Percentiles rank a stretch among this genome's conserved stretches.
These are phyloP conservation scores for Phytophthora niederhauseri DNA, from an alignment of 352 stramenopile species.

Conservation along the genomic window DNA sequence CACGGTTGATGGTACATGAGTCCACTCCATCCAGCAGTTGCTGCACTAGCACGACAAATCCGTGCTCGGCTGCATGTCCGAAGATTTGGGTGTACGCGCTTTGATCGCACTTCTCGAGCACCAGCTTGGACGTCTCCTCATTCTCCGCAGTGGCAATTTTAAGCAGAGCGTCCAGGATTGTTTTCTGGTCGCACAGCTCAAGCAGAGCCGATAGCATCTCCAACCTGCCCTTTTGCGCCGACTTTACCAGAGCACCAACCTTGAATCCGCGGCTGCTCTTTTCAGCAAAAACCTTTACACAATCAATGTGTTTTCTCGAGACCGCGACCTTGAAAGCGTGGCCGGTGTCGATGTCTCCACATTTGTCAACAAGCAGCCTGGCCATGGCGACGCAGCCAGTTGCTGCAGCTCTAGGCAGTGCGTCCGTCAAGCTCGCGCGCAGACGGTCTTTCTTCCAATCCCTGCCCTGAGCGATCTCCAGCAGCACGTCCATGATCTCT, in stretches of 20 bases:
- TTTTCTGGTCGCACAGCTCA: neutral
- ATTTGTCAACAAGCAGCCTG: neutral
- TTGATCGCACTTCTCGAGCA: neutral
- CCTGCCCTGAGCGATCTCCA: neutral
- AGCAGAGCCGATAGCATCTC: neutral
- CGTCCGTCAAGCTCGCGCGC: neutral
- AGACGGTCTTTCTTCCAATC: neutral
- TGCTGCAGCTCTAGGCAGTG: neutral
- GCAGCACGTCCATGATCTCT: neutral
- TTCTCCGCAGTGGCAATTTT: neutral
- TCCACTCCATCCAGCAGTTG: neutral
- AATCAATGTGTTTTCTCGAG: neutral
- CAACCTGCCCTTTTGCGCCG: neutral
- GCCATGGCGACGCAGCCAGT: neutral
- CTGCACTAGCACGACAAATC: neutral
- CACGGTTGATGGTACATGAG: neutral
- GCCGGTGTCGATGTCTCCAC: neutral
- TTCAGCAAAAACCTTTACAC: neutral
- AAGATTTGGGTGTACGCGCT: neutral
- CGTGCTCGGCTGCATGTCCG: neutral
- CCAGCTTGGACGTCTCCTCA: neutral
- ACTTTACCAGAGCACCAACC: neutral
- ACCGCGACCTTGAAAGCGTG: neutral
- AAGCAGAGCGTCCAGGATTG: neutral
- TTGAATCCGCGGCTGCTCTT: neutral